Base-by-base conservation (phyloP, 805 yeast genomes). In the Kodamaea restingae region DNA sequence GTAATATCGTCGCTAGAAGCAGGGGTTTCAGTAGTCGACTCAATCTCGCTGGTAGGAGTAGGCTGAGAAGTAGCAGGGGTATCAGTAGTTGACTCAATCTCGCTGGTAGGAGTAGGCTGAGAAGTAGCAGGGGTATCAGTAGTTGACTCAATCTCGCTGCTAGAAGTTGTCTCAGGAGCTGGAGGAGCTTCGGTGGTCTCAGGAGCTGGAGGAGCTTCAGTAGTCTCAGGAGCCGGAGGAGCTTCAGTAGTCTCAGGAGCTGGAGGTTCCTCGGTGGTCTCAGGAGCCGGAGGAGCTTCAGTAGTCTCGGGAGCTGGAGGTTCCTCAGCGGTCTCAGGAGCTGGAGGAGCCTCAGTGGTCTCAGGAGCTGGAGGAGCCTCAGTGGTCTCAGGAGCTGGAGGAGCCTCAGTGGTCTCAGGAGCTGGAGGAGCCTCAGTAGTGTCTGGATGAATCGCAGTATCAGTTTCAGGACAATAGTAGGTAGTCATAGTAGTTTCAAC, bases 381-480 rank as follows among this genome's bases (percentile, higher is more conserved):
- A n/a, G n/a, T n/a, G 30, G 42, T 18, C 28, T 28, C 18, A 4
- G 35, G 45, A 28, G 52, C 44, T 48, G 41, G 43, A 11, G 32
- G 47, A 18, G 55, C 49, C 15, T 36, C 34, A 32, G 58, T 21
- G 24, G 7, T 7, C 9, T 21, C 24, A 21, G 24, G 7, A 21
- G 9, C 24, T 7, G 9, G 8, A 21, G 7, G 8, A 9, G 8
- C 24, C 24, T 21, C 9, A 9, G 24, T 21, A 21, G 9, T 9
- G 9, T 7, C 9, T 7, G 24, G 7, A 7, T 7, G 8, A 21
- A 21, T 7, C 8, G 24, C 9, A 21, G 24, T 21, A 11, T 32
- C 48, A 18, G 55, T 50, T 14, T 37, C 35, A 31, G 58, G 54
- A 38, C 51, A 46, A 46, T 40, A 45, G 17, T 58, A 48, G 40